A percentile compares a stretch with the other conserved stretches of the same genome.
Conservation (phyloP, 768 basidiomycete species). For the Leccinum subtestaceum region DNA sequence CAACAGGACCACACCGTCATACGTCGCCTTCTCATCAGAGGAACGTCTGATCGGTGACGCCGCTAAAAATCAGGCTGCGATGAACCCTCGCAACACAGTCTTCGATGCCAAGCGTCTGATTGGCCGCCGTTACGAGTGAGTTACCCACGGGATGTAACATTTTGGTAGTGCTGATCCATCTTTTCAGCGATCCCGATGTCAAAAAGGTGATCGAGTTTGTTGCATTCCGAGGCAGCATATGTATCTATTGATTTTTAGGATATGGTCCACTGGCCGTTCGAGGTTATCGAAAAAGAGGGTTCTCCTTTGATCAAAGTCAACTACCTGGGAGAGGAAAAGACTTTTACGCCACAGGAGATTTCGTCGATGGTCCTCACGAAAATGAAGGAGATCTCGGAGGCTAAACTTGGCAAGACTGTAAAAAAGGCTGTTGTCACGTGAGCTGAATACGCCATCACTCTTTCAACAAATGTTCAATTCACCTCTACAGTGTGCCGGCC, state of each 20-base stretch:
- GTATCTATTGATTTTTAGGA: slow-evolving; percentile 50
- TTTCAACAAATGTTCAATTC: slow-evolving; percentile 3
- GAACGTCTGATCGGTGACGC: slow-evolving; percentile 99
- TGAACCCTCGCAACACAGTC: slow-evolving; percentile 99
- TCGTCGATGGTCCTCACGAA: slow-evolving; percentile 99
- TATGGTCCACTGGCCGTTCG: slow-evolving; percentile 96
- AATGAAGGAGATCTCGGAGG: slow-evolving; percentile 99
- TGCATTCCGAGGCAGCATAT: not conserved
- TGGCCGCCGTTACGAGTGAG: slow-evolving; percentile 92
- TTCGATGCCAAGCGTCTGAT: slow-evolving; percentile 99
- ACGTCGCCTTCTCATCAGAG: slow-evolving; percentile 95
- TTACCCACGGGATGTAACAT: slow-evolving; percentile 8
- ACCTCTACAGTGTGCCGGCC: slow-evolving; percentile 72
- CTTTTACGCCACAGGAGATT: slow-evolving; percentile 97
- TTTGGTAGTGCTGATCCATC: slow-evolving; percentile 1
- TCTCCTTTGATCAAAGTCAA: slow-evolving; percentile 96
- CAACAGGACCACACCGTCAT: slow-evolving; percentile 98
- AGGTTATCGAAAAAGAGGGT: slow-evolving; percentile 94
- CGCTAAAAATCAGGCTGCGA: slow-evolving; percentile 97
- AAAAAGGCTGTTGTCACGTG: slow-evolving; percentile 99
- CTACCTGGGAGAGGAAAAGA: slow-evolving; percentile 93
- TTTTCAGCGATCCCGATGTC: slow-evolving; percentile 82
- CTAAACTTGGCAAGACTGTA: slow-evolving; percentile 96
- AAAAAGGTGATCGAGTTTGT: slow-evolving; percentile 56
- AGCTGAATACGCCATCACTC: slow-evolving; percentile 31